Evolutionary conservation across 768 basidiomycete species (phyloP).

Genomic region (Tylopilus rubrobrunneus): DNA sequence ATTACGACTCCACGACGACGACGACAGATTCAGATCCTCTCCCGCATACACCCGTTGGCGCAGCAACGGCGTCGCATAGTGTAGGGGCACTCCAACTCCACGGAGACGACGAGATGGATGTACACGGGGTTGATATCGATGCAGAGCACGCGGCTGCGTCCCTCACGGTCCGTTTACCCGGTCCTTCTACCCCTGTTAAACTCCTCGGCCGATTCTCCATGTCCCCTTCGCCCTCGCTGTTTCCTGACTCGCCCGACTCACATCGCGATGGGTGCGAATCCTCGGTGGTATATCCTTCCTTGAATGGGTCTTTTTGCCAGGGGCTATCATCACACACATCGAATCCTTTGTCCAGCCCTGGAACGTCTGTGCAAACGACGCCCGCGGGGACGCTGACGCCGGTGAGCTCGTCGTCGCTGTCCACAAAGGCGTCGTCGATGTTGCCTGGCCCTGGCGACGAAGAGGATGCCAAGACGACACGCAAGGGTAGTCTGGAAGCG

Average conservation of each 20-base stretch:
- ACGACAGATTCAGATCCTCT: slow-evolving; percentile 26
- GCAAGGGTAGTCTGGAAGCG: background rate
- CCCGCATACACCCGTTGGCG: slow-evolving; percentile 24
- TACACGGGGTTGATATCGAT: slow-evolving; percentile 8
- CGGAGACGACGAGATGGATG: slow-evolving; percentile 14
- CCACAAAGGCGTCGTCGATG: background rate
- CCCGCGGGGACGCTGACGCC: slow-evolving; percentile 11
- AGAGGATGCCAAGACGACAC: slow-evolving; percentile 1
- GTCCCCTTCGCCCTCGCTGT: slow-evolving; percentile 3
- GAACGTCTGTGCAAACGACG: slow-evolving; percentile 9
- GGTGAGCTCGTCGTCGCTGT: background rate
- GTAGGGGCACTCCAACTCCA: slow-evolving; percentile 5
- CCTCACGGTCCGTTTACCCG: slow-evolving; percentile 6
- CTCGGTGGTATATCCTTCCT: slow-evolving; percentile 23
- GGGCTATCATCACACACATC: background rate
- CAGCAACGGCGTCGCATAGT: slow-evolving; percentile 1
- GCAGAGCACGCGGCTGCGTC: background rate
- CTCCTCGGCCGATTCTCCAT: slow-evolving; percentile 8
- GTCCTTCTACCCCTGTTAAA: slow-evolving; percentile 17
- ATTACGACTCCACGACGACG: slow-evolving; percentile 26
- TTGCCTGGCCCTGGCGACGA: background rate
- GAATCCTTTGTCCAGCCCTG: background rate
- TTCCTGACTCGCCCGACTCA: background rate
- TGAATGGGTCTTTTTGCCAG: slow-evolving; percentile 23
- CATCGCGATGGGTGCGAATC: slow-evolving; percentile 5